A percentile compares a stretch with the other conserved stretches of the same genome.
These are phyloP conservation scores for Sphagnum fallax DNA, from an alignment of 228 moss, liverwort and hornwort species.

Conservation along the genomic window DNA sequence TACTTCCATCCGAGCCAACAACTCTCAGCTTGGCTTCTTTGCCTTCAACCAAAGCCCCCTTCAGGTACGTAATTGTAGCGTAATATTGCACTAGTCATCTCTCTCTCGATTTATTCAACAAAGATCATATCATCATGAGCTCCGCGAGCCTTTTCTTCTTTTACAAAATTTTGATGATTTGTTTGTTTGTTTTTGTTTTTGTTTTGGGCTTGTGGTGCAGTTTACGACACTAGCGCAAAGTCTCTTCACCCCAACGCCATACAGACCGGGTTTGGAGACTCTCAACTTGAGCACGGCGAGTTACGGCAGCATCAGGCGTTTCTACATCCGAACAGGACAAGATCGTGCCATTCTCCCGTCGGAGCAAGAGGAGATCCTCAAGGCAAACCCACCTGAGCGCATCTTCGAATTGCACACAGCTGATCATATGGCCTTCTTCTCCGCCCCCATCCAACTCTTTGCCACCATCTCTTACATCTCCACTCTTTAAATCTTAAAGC, in stretches of 20 bases:
- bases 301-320: constrained; percentile 30
- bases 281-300: constrained; percentile 19
- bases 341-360: constrained; percentile 23
- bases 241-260: constrained; percentile 26
- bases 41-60: constrained; percentile 18
- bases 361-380: constrained; percentile 39
- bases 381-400: constrained; percentile 38
- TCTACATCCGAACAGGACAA: constrained; percentile 37
- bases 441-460: constrained; percentile 13
- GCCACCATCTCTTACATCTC: constrained; percentile 33
- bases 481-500: constrained; percentile 1
- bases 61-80: constrained; percentile 9
- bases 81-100: no score
- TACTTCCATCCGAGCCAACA: constrained; percentile 10
- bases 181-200: not conserved
- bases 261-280: constrained; percentile 7
- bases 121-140: not conserved
- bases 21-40: not conserved
- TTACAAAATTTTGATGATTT: not conserved
- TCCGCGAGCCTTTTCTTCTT: not conserved
- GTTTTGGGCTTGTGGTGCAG: constrained; percentile 11
- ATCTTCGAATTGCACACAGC: constrained; percentile 15
- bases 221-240: constrained; percentile 13
- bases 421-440: constrained; percentile 46
- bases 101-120: no score